Evolutionary conservation across 768 basidiomycete genomes (phyloP), one percentile per base, ranked within the genome.

Genomic region (Kwoniella europaea): DNA sequence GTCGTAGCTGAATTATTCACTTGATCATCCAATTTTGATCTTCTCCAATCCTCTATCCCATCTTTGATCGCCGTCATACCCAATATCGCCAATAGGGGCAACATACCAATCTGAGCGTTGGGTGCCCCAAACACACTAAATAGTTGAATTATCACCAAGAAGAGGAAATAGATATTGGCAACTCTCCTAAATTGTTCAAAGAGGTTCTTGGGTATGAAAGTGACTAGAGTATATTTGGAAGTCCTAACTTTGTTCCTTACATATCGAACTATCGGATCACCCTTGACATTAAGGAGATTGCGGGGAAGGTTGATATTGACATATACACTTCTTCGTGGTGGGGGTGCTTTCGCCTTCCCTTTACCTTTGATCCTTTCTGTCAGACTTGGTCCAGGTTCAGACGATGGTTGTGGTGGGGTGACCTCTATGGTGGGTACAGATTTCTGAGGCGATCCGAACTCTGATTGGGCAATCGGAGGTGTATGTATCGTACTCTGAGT

Each of bases 1-100:
- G 94, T 98, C 13, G 91, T 90, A 3, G 95, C 92, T 0, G 92
- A 94, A 64, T 90, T 97, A 85, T 99, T 99, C 74, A 98, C 95
- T 78, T 94, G 90, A 71, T 97, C 91, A 82, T 99, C 96, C 52
- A 95, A 87, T 10, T 84, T 76, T 10, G 91, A 91, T 62, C 96
- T 90, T n/a, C 95, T 90, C 81, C 93, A 95, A 84, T 99, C 96
- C 85, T 98, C 96, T 43, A 98, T 86, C 7, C 91, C 96, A 81
- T 99, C 96, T 84, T 98, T 99, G 86, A 97, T 88, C 3, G 91
- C 95, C 16, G 96, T 98, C 61, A 96, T 91, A 35, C 86, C 82
- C 52, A 99, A 83, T 74, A 98, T 96, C 84, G 95, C 92, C 50
- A 91, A 85, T 7, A 98, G 87, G 0, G 96, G 96, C 4, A 98